Evolutionary conservation across 768 basidiomycete species (phyloP).

Genomic region (Tricholoma saponaceum): DNA sequence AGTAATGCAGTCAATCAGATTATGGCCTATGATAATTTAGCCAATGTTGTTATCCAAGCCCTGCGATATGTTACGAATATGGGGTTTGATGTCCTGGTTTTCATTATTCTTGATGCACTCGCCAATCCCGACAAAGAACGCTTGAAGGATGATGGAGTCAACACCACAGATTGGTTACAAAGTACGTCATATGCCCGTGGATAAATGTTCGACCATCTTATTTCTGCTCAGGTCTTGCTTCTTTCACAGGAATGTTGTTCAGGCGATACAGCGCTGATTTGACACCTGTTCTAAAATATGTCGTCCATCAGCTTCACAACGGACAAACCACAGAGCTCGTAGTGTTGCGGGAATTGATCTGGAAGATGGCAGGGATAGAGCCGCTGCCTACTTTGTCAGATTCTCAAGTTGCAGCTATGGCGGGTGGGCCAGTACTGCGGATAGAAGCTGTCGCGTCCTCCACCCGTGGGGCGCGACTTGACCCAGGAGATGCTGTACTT

Average conservation of each 20-base stretch:
- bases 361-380: slow-evolving; percentile 94
- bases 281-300: slow-evolving; percentile 80
- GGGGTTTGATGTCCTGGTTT: slow-evolving; percentile 92
- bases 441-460: slow-evolving; percentile 84
- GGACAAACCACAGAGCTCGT: slow-evolving; percentile 85
- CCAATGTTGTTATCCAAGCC: slow-evolving; percentile 84
- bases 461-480: slow-evolving; percentile 70
- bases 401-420: slow-evolving; percentile 84
- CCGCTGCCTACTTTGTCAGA: slow-evolving; percentile 88
- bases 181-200: slow-evolving; percentile 52
- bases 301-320: slow-evolving; percentile 85
- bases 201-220: slow-evolving; percentile 12
- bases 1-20: slow-evolving; percentile 87
- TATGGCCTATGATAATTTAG: slow-evolving; percentile 94
- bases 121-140: slow-evolving; percentile 78
- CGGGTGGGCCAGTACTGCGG: slow-evolving; percentile 82
- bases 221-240: slow-evolving; percentile 66
- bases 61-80: slow-evolving; percentile 86
- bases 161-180: slow-evolving; percentile 87
- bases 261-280: slow-evolving; percentile 81
- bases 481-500: slow-evolving; percentile 57
- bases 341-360: slow-evolving; percentile 88
- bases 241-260: slow-evolving; percentile 92
- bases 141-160: slow-evolving; percentile 90
- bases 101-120: slow-evolving; percentile 81